Percentiles rank a stretch among this genome's conserved stretches.
Evolutionary conservation across 148 eudicot genomes (phyloP).

Genomic region (Rhododendron kiyosumense): DNA sequence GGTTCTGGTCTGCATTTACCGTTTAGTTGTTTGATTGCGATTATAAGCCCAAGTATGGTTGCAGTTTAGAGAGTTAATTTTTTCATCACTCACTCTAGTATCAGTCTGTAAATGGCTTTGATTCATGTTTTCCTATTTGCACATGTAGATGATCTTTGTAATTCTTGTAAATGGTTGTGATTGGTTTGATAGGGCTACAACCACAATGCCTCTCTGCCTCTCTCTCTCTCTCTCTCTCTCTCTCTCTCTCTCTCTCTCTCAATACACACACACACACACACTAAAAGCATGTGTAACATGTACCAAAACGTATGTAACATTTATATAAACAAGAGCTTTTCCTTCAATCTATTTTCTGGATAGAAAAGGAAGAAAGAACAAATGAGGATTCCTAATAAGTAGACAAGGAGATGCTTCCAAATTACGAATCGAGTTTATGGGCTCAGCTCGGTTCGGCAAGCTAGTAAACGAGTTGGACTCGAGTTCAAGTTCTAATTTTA

Average conservation of each 20-base stretch:
- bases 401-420: not conserved
- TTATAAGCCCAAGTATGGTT: not conserved
- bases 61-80: not conserved
- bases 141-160: not conserved
- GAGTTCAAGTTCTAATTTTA: too few species aligned
- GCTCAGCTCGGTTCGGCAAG: too few species aligned
- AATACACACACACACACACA: too few species aligned
- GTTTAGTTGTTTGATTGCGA: not conserved
- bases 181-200: not conserved
- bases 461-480: too few species aligned
- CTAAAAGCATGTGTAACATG: too few species aligned
- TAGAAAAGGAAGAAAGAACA: too few species aligned
- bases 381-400: too few species aligned
- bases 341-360: too few species aligned
- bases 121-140: not conserved
- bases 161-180: slow-evolving; percentile 6
- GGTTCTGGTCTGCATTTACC: not conserved
- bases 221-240: not conserved
- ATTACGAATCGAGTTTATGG: not conserved
- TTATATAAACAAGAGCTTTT: too few species aligned
- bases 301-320: too few species aligned
- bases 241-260: not conserved
- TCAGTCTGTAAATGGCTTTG: not conserved
- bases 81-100: not conserved
- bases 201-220: not conserved